A percentile compares a stretch with the other conserved stretches of the same genome.
Conservation (phyloP, 768 basidiomycete genomes). For the Russula compacta region DNA sequence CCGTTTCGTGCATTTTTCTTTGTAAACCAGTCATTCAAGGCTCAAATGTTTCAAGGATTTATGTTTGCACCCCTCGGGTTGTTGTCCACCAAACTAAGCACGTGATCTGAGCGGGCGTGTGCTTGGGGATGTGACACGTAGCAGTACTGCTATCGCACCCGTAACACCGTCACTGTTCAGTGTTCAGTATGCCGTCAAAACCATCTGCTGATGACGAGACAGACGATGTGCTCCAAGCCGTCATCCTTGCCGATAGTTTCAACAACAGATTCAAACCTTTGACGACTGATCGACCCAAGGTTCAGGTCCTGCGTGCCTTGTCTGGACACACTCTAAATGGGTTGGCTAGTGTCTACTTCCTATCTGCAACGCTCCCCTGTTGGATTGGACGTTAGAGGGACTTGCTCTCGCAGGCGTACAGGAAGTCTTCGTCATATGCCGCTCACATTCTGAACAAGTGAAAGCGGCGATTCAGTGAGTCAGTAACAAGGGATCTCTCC, state of each 20-base stretch:
- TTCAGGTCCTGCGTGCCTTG: constrained; percentile 25
- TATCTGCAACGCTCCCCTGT: constrained; percentile 84
- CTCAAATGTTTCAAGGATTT: constrained; percentile 8
- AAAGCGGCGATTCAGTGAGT: constrained; percentile 76
- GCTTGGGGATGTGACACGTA: not conserved
- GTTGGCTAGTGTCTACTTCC: constrained; percentile 73
- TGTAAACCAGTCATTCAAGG: constrained; percentile 32
- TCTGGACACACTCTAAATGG: constrained; percentile 1
- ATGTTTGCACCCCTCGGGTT: not conserved
- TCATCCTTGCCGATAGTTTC: constrained; percentile 94
- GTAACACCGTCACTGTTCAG: too few relatives aligned
- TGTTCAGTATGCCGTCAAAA: not conserved
- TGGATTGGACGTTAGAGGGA: constrained; percentile 96
- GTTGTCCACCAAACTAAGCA: not conserved
- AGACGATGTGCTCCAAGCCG: constrained; percentile 86
- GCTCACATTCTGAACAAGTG: constrained; percentile 82
- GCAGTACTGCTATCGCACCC: not conserved
- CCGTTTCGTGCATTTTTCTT: constrained; percentile 46
- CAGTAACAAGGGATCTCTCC: not conserved
- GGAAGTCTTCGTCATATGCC: constrained; percentile 91
- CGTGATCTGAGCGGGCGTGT: not conserved
- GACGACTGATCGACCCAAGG: constrained; percentile 81
- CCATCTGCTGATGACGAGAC: constrained; percentile 45
- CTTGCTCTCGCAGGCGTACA: constrained; percentile 92
- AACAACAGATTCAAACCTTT: constrained; percentile 88